A percentile compares a stretch with the other conserved stretches of the same genome.
These are phyloP conservation scores for Microbotryomycetes sp. DNA, from an alignment of 1,284 basidiomycete genomes.

Conservation along the genomic window DNA sequence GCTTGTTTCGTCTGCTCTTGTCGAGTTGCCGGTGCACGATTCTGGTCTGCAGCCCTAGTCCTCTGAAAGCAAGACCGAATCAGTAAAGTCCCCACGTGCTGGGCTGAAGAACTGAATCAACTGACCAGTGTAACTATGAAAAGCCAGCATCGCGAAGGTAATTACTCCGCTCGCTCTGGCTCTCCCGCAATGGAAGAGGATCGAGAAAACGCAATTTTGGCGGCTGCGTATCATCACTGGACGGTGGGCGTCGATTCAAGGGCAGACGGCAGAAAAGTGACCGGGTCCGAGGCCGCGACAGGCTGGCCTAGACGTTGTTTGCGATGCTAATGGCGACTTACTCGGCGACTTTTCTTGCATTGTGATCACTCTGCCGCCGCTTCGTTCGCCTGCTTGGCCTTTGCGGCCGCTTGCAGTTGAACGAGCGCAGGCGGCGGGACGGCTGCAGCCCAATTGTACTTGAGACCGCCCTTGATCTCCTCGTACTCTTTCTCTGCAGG, in stretches of 20 bases:
- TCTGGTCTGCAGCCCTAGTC: too few relatives aligned
- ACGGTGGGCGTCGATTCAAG: background rate
- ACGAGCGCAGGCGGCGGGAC: constrained; percentile 19
- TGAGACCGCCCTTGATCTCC: constrained; percentile 43
- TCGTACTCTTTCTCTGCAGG: constrained; percentile 38
- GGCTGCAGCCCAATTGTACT: constrained; percentile 42
- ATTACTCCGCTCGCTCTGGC: constrained; percentile 16
- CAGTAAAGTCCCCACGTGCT: too few relatives aligned
- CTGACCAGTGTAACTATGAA: constrained; percentile 32
- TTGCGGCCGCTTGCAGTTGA: background rate
- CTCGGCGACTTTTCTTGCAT: background rate
- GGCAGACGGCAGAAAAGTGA: background rate
- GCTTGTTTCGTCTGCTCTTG: too few relatives aligned
- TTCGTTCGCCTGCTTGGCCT: background rate
- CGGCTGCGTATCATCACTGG: constrained; percentile 30
- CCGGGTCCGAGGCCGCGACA: too few relatives aligned
- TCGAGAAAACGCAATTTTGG: constrained; percentile 25
- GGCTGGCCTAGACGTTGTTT: too few relatives aligned
- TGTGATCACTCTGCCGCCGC: background rate
- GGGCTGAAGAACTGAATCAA: background rate
- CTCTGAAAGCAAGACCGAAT: too few relatives aligned
- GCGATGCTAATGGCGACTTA: background rate
- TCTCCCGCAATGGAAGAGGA: constrained; percentile 25
- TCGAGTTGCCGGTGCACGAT: too few relatives aligned
- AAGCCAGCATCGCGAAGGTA: constrained; percentile 16